phyloP scores from a whole-genome alignment of 208 protist species.

The Endotrypanum monterogeii region DNA sequence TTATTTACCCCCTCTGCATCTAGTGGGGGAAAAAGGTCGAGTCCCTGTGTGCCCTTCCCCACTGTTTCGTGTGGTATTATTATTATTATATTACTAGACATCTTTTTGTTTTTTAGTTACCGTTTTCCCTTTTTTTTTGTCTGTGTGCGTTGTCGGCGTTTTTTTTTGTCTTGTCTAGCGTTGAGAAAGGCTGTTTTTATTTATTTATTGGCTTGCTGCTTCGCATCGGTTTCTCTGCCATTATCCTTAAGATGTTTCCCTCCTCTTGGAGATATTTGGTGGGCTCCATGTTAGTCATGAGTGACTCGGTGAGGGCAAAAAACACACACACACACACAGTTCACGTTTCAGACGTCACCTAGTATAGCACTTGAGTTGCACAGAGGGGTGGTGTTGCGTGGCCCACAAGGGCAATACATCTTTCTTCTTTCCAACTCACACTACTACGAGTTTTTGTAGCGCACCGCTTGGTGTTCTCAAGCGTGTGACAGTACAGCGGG shows the following conservation, averaged over 20 bases:
- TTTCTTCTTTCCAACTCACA: background rate
- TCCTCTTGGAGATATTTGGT: slow-evolving; percentile 11
- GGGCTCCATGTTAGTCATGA: background rate
- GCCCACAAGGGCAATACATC: background rate
- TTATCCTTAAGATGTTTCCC: background rate
- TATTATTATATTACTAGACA: too few species aligned
- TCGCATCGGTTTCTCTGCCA: background rate
- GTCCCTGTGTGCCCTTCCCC: background rate
- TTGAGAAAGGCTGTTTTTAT: background rate
- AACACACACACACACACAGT: background rate
- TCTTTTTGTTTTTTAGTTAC: background rate
- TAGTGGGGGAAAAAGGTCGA: background rate
- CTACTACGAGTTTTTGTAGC: background rate
- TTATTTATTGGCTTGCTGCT: background rate
- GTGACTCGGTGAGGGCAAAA: slow-evolving; percentile 1
- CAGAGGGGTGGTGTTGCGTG: background rate
- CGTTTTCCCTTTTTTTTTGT: background rate
- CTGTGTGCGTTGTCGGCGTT: background rate
- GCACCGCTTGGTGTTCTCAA: background rate
- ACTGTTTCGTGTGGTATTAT: too few species aligned
- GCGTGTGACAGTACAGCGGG: background rate
- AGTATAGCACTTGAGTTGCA: background rate
- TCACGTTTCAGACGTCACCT: background rate
- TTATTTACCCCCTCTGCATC: background rate
- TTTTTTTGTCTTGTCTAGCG: background rate